Conservation (phyloP, 1,284 basidiomycete genomes). For the Leccinum ponderosum region DNA sequence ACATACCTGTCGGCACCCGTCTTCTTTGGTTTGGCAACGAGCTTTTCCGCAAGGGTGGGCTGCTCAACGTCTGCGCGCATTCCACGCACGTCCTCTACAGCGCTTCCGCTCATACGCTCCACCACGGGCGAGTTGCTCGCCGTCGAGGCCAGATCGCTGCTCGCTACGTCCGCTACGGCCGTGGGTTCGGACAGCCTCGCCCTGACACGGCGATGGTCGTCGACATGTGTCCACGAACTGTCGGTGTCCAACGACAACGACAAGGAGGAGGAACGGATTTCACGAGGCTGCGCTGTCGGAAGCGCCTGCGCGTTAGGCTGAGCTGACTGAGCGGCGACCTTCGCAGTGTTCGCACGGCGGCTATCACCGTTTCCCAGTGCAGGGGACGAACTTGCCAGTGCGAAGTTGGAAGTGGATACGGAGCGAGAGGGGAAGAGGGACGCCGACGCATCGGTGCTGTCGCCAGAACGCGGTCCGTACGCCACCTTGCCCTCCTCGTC, state of each 20-base stretch:
- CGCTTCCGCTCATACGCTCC: slow-evolving; percentile 42
- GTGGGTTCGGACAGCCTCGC: slow-evolving; percentile 4
- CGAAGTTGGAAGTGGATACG: slow-evolving; percentile 3
- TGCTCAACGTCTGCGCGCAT: slow-evolving; percentile 26
- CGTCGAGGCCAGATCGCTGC: slow-evolving; percentile 55
- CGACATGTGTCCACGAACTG: slow-evolving; percentile 51
- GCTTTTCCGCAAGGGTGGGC: slow-evolving; percentile 56
- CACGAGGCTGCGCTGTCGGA: slow-evolving; percentile 6
- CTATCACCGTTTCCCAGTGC: background rate
- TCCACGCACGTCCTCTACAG: slow-evolving; percentile 26
- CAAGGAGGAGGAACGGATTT: slow-evolving; percentile 7
- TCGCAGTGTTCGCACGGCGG: slow-evolving; percentile 1
- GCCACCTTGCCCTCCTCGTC: background rate
- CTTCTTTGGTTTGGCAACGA: slow-evolving; percentile 57
- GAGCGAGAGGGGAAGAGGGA: background rate
- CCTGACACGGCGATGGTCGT: slow-evolving; percentile 30
- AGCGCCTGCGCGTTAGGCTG: slow-evolving; percentile 1
- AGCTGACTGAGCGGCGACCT: background rate
- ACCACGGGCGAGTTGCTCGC: slow-evolving; percentile 54
- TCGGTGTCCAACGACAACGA: slow-evolving; percentile 37
- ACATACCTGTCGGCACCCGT: slow-evolving; percentile 63
- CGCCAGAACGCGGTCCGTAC: slow-evolving; percentile 6
- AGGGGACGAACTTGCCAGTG: slow-evolving; percentile 1
- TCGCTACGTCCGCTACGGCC: slow-evolving; percentile 38
- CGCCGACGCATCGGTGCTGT: slow-evolving; percentile 20